Conservation (phyloP, 2,329 filamentous ascomycete species). For the Monilinia fructigena region DNA sequence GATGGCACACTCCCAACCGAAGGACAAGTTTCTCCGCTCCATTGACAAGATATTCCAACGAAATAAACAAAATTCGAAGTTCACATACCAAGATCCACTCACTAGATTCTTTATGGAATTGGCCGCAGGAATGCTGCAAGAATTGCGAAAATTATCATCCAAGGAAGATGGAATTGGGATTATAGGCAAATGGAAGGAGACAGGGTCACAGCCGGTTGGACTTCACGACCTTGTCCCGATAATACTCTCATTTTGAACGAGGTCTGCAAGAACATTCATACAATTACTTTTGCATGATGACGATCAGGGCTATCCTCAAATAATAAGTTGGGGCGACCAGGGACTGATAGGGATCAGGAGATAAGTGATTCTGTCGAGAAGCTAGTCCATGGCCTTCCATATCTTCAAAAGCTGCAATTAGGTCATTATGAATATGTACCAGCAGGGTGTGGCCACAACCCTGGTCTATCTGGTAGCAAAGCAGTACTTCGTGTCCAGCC, state of each 20-base stretch:
- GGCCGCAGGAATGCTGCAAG: neutral
- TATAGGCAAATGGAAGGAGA: neutral
- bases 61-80: neutral
- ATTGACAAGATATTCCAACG: neutral
- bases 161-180: conserved; percentile 3
- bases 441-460: neutral
- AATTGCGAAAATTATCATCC: neutral
- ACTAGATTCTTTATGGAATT: neutral
- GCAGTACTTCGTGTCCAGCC: neutral
- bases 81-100: neutral
- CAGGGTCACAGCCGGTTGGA: neutral
- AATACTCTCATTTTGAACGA: neutral
- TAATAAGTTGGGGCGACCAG: neutral
- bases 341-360: neutral
- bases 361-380: neutral
- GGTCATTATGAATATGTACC: neutral
- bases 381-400: neutral
- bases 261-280: neutral
- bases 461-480: neutral
- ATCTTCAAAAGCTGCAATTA: neutral
- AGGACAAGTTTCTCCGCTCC: neutral
- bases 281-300: neutral
- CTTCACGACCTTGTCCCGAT: conserved; percentile 9
- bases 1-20: neutral
- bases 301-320: neutral